A percentile compares a stretch with the other conserved stretches of the same genome.
These are phyloP conservation scores for Bipolaris gigantea DNA, from an alignment of 2,329 filamentous ascomycete species.

Conservation along the genomic window DNA sequence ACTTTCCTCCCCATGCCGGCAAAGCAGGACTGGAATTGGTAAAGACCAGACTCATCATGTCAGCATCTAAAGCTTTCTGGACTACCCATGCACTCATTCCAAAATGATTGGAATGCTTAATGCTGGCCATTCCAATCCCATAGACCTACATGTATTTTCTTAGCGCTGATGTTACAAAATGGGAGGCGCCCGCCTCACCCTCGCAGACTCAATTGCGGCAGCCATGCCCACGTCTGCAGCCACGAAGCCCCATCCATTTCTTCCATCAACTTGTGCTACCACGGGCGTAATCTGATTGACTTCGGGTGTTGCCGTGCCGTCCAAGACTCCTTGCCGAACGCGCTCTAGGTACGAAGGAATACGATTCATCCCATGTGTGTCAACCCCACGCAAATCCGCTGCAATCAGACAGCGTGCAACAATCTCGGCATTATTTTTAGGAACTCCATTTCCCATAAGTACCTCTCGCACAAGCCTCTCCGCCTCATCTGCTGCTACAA, in stretches of 20 bases:
- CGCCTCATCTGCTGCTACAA: conserved; percentile 21
- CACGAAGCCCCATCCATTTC: conserved; percentile 76
- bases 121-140: conserved; percentile 75
- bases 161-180: background rate
- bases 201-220: conserved; percentile 67
- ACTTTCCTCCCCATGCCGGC: conserved; percentile 68
- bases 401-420: conserved; percentile 69
- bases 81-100: conserved; percentile 83
- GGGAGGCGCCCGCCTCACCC: conserved; percentile 12
- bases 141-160: conserved; percentile 41
- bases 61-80: conserved; percentile 71
- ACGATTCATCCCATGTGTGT: conserved; percentile 78
- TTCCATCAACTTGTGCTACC: conserved; percentile 67
- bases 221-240: conserved; percentile 68
- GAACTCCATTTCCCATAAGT: conserved; percentile 63
- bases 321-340: conserved; percentile 68
- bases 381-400: conserved; percentile 78
- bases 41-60: conserved; percentile 62
- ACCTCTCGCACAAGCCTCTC: conserved; percentile 55
- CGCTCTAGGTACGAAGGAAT: conserved; percentile 77
- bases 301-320: conserved; percentile 61
- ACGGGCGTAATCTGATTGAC: conserved; percentile 68
- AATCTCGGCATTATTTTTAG: conserved; percentile 59
- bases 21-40: conserved; percentile 69
- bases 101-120: conserved; percentile 80